Percentiles rank a stretch among this genome's conserved stretches.
Conservation (phyloP, 1,284 basidiomycete genomes). For the Mycena sp. region DNA sequence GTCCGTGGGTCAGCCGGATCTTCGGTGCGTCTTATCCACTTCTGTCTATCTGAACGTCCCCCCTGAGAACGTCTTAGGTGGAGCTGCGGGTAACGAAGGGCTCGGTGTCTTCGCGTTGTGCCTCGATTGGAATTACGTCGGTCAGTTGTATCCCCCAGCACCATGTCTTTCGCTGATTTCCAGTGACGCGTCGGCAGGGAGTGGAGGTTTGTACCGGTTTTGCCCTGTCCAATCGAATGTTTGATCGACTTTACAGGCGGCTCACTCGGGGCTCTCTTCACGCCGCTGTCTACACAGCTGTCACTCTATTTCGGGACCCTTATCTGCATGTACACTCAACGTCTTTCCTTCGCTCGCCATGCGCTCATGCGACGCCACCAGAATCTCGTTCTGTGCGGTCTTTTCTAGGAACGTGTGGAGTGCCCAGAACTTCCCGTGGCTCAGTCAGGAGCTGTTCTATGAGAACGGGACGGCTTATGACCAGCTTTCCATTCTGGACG, state of each 20-base stretch:
- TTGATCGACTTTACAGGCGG: not conserved
- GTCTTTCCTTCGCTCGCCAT: not conserved
- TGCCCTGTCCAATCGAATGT: not conserved
- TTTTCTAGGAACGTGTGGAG: constrained; percentile 45
- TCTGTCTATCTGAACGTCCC: not conserved
- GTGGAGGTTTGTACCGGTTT: not conserved
- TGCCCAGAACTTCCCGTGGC: constrained; percentile 57
- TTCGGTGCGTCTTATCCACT: constrained; percentile 7
- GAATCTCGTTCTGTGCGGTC: constrained; percentile 31
- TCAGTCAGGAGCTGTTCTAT: constrained; percentile 52
- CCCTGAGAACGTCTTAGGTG: constrained; percentile 36
- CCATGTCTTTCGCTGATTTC: constrained; percentile 35
- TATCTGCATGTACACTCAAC: constrained; percentile 33
- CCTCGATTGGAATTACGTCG: constrained; percentile 67
- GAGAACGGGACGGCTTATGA: constrained; percentile 46
- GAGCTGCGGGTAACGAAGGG: constrained; percentile 56
- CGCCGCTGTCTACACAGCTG: constrained; percentile 54
- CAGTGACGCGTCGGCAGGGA: constrained; percentile 7
- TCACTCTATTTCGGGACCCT: constrained; percentile 50
- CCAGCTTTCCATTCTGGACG: constrained; percentile 43
- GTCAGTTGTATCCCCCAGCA: constrained; percentile 27
- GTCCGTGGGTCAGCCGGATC: constrained; percentile 49
- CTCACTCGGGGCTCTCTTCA: constrained; percentile 49
- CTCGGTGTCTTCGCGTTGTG: constrained; percentile 59
- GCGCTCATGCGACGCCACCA: not conserved